Conservation (phyloP, 2,329 filamentous ascomycete genomes). For the Calonectria leucothoes region DNA sequence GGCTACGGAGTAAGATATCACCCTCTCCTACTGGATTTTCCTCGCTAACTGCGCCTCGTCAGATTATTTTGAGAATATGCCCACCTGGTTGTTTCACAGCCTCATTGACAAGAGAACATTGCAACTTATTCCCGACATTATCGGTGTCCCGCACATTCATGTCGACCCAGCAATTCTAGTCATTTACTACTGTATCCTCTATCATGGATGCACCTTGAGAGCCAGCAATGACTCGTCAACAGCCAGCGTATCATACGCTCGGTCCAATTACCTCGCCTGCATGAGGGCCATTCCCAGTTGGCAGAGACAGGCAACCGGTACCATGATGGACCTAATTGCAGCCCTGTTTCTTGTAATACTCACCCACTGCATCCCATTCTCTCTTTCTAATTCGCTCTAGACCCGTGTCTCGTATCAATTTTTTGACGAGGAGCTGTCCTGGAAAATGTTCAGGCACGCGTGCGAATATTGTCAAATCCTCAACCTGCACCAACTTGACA, state of each 20-base stretch:
- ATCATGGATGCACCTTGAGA: constrained; percentile 40
- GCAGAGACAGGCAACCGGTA: constrained; percentile 46
- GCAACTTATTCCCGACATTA: constrained; percentile 43
- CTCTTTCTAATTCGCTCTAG: constrained; percentile 23
- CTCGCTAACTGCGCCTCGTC: background rate
- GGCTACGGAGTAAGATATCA: constrained; percentile 39
- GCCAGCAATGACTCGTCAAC: constrained; percentile 31
- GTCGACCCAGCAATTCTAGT: constrained; percentile 20
- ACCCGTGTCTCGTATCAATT: constrained; percentile 44
- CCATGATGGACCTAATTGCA: constrained; percentile 45
- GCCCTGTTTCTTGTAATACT: constrained; percentile 42
- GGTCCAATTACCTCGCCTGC: constrained; percentile 42
- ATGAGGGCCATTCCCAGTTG: constrained; percentile 44
- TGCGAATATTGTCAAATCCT: constrained; percentile 45
- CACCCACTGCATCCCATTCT: accelerated
- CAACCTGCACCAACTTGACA: constrained; percentile 46
- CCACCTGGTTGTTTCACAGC: constrained; percentile 43
- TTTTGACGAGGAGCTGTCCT: constrained; percentile 48
- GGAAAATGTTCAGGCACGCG: constrained; percentile 45
- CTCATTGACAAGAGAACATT: constrained; percentile 42
- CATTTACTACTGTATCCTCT: constrained; percentile 37
- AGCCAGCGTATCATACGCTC: constrained; percentile 34
- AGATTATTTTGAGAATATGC: constrained; percentile 46
- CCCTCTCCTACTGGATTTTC: no score
- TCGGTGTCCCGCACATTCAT: constrained; percentile 15